Percentiles rank a stretch among this genome's conserved stretches.
Conservation (phyloP, 192 early-diverging fungal species). For the Backusella psychrophila region DNA sequence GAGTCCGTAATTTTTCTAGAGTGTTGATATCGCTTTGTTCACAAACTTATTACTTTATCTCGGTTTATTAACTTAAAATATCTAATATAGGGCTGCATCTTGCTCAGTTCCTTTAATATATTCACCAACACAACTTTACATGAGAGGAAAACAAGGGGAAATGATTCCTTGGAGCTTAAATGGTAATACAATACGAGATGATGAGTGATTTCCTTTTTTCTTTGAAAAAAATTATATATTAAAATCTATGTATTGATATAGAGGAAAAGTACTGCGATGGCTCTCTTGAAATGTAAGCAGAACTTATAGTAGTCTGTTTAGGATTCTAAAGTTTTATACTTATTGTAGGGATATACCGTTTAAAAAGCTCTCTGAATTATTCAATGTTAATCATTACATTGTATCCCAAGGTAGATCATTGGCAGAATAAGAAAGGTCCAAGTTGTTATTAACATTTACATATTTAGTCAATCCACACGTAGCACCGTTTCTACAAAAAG, state of each 20-base stretch:
- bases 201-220: background rate
- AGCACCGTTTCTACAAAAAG: slow-evolving; percentile 66
- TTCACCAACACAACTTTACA: slow-evolving; percentile 62
- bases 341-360: slow-evolving; percentile 73
- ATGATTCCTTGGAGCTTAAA: slow-evolving; percentile 67
- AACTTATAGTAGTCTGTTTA: background rate
- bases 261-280: slow-evolving; percentile 79
- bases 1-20: too few species aligned
- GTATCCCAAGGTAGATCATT: slow-evolving; percentile 56
- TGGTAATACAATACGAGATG: background rate
- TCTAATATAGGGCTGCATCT: slow-evolving; percentile 60
- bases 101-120: slow-evolving; percentile 73
- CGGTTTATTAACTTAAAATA: background rate
- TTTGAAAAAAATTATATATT: background rate
- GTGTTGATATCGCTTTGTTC: too few species aligned
- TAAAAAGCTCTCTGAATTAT: slow-evolving; percentile 73
- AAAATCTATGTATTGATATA: slow-evolving; percentile 8
- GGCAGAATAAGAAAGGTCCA: background rate
- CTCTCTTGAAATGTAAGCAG: slow-evolving; percentile 66
- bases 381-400: slow-evolving; percentile 85
- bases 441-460: background rate
- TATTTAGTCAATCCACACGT: slow-evolving; percentile 72
- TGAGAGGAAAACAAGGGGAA: slow-evolving; percentile 65
- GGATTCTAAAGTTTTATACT: background rate
- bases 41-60: too few species aligned